Evolutionary conservation across 2,329 filamentous ascomycete genomes (phyloP).

Genomic region (Trichoderma sp.): DNA sequence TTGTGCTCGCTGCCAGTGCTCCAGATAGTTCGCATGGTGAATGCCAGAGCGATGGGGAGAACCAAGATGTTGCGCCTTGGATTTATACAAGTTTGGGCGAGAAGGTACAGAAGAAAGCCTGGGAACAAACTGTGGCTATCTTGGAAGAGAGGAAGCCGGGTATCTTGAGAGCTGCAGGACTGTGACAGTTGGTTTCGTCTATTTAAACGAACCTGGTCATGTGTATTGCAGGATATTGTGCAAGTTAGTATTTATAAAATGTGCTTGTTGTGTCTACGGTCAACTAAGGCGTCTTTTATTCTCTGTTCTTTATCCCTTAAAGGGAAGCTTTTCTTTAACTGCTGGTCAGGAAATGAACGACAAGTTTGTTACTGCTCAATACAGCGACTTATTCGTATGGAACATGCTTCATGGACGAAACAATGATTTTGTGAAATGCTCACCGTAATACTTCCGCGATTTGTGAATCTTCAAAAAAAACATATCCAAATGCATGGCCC

Average conservation of each 20-base stretch:
- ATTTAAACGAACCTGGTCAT: neutral
- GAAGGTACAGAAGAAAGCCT: neutral
- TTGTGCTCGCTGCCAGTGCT: neutral
- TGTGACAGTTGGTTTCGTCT: neutral
- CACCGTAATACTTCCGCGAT: fast-evolving
- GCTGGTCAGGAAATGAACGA: too few species aligned
- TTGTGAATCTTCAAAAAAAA: fast-evolving
- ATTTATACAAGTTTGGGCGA: neutral
- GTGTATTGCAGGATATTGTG: neutral
- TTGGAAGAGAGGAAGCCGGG: neutral
- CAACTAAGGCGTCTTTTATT: too few species aligned
- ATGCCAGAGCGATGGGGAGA: neutral
- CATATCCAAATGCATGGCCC: neutral
- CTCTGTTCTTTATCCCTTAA: too few species aligned
- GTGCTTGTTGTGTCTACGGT: neutral
- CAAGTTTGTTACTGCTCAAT: too few species aligned
- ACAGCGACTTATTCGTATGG: too few species aligned
- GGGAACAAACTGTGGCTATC: neutral
- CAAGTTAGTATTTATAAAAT: neutral
- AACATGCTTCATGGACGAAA: too few species aligned
- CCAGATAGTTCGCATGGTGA: neutral
- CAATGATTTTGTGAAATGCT: too few species aligned
- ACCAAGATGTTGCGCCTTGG: neutral
- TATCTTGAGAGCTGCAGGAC: neutral
- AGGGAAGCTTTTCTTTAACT: too few species aligned